These are phyloP conservation scores for Neopestalotiopsis sp. DNA, from an alignment of 2,329 filamentous ascomycete species.

Conservation along the genomic window DNA sequence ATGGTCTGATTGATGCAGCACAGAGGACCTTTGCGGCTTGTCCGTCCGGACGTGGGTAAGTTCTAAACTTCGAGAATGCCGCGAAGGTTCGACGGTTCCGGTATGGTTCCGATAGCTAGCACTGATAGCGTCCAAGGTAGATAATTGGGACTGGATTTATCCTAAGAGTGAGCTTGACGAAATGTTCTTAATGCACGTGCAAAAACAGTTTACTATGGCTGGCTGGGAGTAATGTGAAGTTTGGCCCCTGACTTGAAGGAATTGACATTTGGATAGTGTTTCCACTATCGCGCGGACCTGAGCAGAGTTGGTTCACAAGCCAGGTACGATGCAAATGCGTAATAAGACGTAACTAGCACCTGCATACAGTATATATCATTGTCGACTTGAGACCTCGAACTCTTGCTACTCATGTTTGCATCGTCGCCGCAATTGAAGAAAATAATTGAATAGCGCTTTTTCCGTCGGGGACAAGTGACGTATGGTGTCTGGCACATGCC, in stretches of 20 bases:
- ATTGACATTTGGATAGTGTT: slow-evolving; percentile 1
- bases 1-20: not conserved
- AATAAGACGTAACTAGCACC: not conserved
- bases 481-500: not conserved
- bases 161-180: not conserved
- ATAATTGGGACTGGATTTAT: not conserved
- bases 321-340: not conserved
- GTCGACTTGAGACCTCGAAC: not conserved
- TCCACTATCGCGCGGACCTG: not conserved
- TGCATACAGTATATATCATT: not conserved
- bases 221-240: not conserved
- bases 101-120: slow-evolving; percentile 5
- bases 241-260: slow-evolving; percentile 1
- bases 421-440: not conserved
- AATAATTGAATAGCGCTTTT: not conserved
- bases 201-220: not conserved
- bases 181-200: not conserved
- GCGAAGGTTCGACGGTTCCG: slow-evolving; percentile 5
- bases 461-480: not conserved
- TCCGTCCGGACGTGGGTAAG: not conserved
- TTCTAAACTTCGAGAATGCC: not conserved
- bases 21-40: not conserved
- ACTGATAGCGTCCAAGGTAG: slow-evolving; percentile 1
- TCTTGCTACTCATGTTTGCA: not conserved
- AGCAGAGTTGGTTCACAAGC: not conserved